Conservation (phyloP, 2,329 filamentous ascomycete genomes). For the Alternaria viburni region DNA sequence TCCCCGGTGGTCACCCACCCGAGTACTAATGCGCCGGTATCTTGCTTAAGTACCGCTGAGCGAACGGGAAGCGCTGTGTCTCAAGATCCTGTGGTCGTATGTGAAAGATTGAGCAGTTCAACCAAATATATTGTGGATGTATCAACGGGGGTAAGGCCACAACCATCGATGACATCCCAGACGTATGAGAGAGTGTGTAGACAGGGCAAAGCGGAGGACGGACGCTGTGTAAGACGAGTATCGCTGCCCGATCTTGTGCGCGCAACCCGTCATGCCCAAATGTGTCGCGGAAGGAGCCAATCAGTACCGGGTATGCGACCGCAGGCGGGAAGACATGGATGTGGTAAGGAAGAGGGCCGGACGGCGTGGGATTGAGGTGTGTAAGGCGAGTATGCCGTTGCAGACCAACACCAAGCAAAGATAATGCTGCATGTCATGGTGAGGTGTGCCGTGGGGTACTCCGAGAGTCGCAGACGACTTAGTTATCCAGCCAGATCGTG, state of each 20-base stretch:
- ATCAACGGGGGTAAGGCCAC: too few relatives aligned
- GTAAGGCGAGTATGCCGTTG: not conserved
- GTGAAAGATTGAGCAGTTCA: rapidly evolving
- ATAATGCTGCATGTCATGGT: not conserved
- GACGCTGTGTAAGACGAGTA: not conserved
- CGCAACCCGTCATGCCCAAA: not conserved
- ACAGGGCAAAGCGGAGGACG: not conserved
- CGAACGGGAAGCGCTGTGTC: not conserved
- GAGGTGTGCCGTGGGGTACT: too few relatives aligned
- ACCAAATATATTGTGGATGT: not conserved
- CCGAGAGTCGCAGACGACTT: constrained; percentile 40
- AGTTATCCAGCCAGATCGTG: constrained; percentile 48
- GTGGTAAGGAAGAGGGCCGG: not conserved
- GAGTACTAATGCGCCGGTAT: not conserved
- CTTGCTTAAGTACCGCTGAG: not conserved
- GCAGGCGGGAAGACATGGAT: not conserved
- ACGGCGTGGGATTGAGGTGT: not conserved
- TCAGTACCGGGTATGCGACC: not conserved
- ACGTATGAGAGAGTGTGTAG: not conserved
- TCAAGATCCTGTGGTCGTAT: not conserved
- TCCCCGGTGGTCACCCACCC: not conserved
- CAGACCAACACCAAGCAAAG: not conserved
- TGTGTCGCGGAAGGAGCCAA: not conserved
- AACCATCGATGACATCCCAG: not conserved
- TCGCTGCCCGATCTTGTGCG: not conserved